Evolutionary conservation across 768 basidiomycete species (phyloP), one percentile per base, ranked within the genome.

Genomic region (Cantharellus anzutake): DNA sequence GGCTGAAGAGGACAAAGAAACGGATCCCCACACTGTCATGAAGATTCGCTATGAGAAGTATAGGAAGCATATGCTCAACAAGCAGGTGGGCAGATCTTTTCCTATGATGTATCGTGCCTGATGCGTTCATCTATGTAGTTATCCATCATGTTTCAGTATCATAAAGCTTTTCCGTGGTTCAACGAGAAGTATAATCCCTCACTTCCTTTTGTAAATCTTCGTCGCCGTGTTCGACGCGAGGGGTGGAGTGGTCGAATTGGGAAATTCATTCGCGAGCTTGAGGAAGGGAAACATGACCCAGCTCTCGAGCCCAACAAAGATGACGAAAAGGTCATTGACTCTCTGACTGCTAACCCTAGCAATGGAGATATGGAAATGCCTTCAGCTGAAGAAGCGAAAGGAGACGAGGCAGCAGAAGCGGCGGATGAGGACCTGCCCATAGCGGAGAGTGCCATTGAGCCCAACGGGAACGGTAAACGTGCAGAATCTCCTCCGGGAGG

Each of bases 131-230:
- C 51, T 50, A 29, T 29, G 69, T 78, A 97, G 92, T 81, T 94
- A 67, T 88, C 89, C 75, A 85, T 86, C 60, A 85, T 97, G 78
- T 96, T 90, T 77, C 86, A 96, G 41, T 86, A 90, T 71, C 93
- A 97, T 74, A 80, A 83, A 72, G 84, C 85, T 68, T 89, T 88
- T n/a, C 84, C 90, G 11, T 97, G 93, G 93, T 97, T 96, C 75
- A 80, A 82, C 60, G 93, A 97, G 76, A 88, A 89, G 70, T 97
- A 97, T 74, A 88, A 91, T 62, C 84, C 84, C 60, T 71, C 80
- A 48, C 74, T 79, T 57, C 84, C 88, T 65, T 80, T 78, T 67
- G 76, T 79, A 59, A 75, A 76, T 59, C 73, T 92, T 69, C 84
- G 93, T 66, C 75, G 75, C 63, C 78, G 90, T 65, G 80, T 91